Evolutionary conservation across 495 filamentous ascomycete genomes (phyloP), one percentile per base, ranked within the genome.

Genomic region (Aspergillus funiculosus): DNA sequence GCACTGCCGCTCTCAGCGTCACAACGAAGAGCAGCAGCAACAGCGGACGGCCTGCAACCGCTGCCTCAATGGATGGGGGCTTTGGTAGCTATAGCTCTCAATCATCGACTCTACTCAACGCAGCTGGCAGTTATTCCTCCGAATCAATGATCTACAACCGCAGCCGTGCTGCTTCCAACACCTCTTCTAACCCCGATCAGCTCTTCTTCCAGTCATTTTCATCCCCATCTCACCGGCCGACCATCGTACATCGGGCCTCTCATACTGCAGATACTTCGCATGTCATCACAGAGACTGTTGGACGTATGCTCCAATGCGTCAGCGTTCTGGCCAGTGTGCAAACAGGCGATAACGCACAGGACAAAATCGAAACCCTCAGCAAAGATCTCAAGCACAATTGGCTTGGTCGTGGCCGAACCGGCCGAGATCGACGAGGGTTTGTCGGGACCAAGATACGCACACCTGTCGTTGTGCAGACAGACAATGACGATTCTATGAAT

Each of bases 271-370:
- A 89, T 54, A 81, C 80, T n/a, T 86, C 89, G 18, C 82, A 90
- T 47, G 77, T 95, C 19, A 71, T 74, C 51, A 96, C 92, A 10
- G 89, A 96, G 48, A 94, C 88, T 42, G 91, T 95, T 6, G 92
- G 88, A 1, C 75, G 94, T 44, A 94, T 98, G 89, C 75, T 98
- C 49, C 92, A 98, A 66, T 98, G 94, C 59, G 83, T 98, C 62
- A 86, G 82, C 54, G 91, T 98, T 7, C 71, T 97, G 1, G 84
- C 86, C 7, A 83, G 82, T 51, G 78, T 94, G 9, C 81, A 83
- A 57, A 79, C 69, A 1, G 73, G 74, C 4, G 87, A 94, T 52
- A 78, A 82, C n/a, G 62, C 74, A 0, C 90, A 94, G 64, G 77
- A 75, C 38, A 85, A 80, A 66, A 85, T 96, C 57, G 88, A 94